Evolutionary conservation across 2,329 filamentous ascomycete genomes (phyloP).

Genomic region (Aquanectria penicillioides): DNA sequence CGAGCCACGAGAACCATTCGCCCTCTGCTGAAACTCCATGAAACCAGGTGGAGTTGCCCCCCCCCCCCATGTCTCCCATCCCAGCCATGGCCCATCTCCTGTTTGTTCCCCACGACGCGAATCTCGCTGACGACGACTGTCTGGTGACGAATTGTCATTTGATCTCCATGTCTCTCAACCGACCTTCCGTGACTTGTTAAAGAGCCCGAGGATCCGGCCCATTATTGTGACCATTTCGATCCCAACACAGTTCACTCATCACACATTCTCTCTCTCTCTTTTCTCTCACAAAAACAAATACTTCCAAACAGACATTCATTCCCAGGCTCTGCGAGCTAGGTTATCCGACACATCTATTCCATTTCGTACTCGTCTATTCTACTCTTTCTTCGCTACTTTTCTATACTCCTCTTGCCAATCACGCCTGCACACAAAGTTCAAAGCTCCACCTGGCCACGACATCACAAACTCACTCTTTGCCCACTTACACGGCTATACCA

Average conservation of each 20-base stretch:
- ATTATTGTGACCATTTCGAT: neutral
- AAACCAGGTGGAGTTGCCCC: constrained; percentile 2
- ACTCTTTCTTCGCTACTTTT: neutral
- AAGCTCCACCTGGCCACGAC: neutral
- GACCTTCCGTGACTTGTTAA: constrained; percentile 2
- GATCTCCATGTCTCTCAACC: neutral
- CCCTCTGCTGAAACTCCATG: constrained; percentile 7
- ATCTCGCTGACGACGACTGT: constrained; percentile 16
- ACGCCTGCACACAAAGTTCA: neutral
- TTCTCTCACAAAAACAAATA: neutral
- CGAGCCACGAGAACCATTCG: constrained; percentile 7
- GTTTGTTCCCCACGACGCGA: constrained; percentile 12
- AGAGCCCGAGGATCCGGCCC: constrained; percentile 9
- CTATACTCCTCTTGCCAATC: neutral
- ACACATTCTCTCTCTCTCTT: constrained; percentile 6
- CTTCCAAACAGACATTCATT: constrained; percentile 6
- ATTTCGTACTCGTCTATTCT: neutral
- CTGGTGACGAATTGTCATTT: constrained; percentile 10
- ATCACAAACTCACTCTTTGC: neutral
- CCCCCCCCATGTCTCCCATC: neutral
- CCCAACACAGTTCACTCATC: neutral
- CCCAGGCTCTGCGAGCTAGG: constrained; percentile 8
- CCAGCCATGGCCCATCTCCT: constrained; percentile 5
- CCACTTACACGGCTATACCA: neutral
- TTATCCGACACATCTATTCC: neutral